These are phyloP conservation scores for Rugosomyces carneus DNA, from an alignment of 1,284 basidiomycete species.

Conservation along the genomic window DNA sequence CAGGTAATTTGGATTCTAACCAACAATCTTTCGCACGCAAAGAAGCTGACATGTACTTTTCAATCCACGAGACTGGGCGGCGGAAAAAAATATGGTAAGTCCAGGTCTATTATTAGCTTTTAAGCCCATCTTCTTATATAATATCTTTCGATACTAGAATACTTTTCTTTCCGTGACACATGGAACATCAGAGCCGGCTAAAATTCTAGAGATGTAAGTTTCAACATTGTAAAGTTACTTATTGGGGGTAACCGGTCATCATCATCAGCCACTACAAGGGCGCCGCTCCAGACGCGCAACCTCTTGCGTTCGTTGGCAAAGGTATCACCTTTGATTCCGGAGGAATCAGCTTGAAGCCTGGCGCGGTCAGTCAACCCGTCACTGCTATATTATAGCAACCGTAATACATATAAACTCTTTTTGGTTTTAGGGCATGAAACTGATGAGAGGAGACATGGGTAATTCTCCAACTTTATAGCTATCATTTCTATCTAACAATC, in stretches of 20 bases:
- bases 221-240: not conserved
- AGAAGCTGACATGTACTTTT: constrained; percentile 9
- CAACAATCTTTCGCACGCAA: constrained; percentile 2
- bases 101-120: no score
- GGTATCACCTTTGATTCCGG: constrained; percentile 88
- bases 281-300: constrained; percentile 50
- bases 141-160: constrained; percentile 37
- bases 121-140: not conserved
- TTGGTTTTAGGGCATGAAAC: constrained; percentile 57
- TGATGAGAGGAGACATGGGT: constrained; percentile 85
- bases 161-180: constrained; percentile 86
- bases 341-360: constrained; percentile 83
- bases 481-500: not conserved
- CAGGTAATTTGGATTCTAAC: constrained; percentile 39
- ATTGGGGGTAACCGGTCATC: not conserved
- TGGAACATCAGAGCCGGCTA: constrained; percentile 79
- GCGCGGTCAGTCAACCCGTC: constrained; percentile 60
- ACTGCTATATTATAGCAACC: not conserved
- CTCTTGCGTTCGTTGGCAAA: constrained; percentile 81
- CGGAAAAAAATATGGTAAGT: constrained; percentile 73
- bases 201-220: constrained; percentile 78
- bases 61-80: constrained; percentile 60
- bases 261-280: constrained; percentile 80
- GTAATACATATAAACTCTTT: not conserved
- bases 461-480: constrained; percentile 10